Base-by-base conservation (phyloP, 208 protist species). In the Trypanosoma avium region DNA sequence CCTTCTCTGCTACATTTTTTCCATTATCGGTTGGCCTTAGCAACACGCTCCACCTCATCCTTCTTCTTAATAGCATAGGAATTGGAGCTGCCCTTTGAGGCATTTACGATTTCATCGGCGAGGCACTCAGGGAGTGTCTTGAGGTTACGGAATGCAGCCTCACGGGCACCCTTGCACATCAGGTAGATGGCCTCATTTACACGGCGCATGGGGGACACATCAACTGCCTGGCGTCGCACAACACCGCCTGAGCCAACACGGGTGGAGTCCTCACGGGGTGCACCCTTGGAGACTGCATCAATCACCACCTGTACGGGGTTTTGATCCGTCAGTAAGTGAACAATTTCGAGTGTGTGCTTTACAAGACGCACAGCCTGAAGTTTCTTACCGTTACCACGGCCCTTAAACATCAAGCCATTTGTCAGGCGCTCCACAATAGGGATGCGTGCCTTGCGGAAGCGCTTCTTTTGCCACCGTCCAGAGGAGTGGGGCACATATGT, bases 1-100 rank as follows among this genome's bases (percentile, higher is more conserved):
- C 30, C 27, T 21, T 29, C n/a, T 21, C 30, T 0, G 29, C 17
- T 32, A 42, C 35, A 32, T 27, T 17, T n/a, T 15, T 54, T 10
- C 24, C 40, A 66, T 99, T 99, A 99, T 75, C 99, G 93, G 96
- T 99, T 99, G 67, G 97, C 96, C 94, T 99, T 99, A 83, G 99
- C 98, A 61, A 99, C 97, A 91, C 99, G 97, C 94, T 99, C 99
- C 61, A 99, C 95, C 89, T 99, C 98, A 90, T 99, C 98, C 93
- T 99, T 99, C 98, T 99, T 99, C 88, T 99, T 99, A 77, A 99
- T 99, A 67, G 99, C 98, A 74, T 98, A 99, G 21, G 94, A 99
- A 88, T 99, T 99, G 66, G 97, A 97, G 53, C 97, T 98, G 30
- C 89, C 93, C 84, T 99, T 99, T 59, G 98, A 90, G 66, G 97